These are phyloP conservation scores for Terana coerulea DNA, from an alignment of 768 basidiomycete genomes.

Conservation along the genomic window DNA sequence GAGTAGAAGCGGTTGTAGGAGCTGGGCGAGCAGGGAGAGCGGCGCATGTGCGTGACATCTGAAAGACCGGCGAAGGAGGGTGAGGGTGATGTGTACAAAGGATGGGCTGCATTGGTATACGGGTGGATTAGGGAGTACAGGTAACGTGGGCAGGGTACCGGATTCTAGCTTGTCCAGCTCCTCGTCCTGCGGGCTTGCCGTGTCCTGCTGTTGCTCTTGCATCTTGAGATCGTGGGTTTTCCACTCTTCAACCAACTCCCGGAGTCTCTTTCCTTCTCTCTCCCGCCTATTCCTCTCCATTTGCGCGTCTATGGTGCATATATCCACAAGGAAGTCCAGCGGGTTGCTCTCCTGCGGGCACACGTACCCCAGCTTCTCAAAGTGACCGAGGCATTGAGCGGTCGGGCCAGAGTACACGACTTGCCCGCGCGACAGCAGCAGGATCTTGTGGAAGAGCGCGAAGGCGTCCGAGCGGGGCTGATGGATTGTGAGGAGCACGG, in stretches of 20 bases:
- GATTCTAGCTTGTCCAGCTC: background rate
- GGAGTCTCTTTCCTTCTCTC: slow-evolving; percentile 19
- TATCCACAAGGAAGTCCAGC: slow-evolving; percentile 39
- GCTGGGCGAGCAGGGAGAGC: slow-evolving; percentile 20
- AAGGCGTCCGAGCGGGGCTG: slow-evolving; percentile 44
- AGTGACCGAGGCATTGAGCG: slow-evolving; percentile 32
- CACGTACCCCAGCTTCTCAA: slow-evolving; percentile 28
- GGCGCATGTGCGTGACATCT: slow-evolving; percentile 19
- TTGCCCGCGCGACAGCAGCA: slow-evolving; percentile 37
- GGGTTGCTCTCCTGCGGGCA: slow-evolving; percentile 36
- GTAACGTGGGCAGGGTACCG: background rate
- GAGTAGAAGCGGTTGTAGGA: slow-evolving; percentile 17
- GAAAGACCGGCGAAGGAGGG: background rate
- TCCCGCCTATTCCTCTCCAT: slow-evolving; percentile 31
- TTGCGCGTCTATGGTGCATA: slow-evolving; percentile 35
- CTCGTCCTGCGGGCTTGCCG: background rate
- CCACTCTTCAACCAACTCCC: background rate
- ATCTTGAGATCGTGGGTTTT: no score
- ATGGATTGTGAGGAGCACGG: slow-evolving; percentile 42
- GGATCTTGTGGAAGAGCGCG: slow-evolving; percentile 38
- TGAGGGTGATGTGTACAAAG: background rate
- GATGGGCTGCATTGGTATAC: background rate
- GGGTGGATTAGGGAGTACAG: background rate
- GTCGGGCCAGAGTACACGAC: slow-evolving; percentile 36
- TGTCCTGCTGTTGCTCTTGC: background rate